These are phyloP conservation scores for Penstemon eatonii DNA, from an alignment of 257 asterid genomes.

Conservation along the genomic window DNA sequence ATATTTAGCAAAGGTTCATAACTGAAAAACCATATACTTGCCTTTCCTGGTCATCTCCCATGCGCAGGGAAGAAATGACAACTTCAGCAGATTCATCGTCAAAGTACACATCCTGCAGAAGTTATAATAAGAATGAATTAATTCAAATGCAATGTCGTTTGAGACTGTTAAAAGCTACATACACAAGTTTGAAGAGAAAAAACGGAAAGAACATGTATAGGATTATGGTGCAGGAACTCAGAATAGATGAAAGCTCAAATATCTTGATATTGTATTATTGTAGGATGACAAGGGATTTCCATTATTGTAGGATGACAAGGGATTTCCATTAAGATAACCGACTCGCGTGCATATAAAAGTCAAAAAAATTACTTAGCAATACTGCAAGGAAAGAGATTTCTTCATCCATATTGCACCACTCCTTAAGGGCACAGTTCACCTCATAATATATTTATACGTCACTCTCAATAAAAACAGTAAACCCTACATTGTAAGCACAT, in stretches of 20 bases:
- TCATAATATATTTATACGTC: neutral
- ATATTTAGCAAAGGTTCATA: neutral
- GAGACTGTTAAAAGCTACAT: slow-evolving; percentile 13
- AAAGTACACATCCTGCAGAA: slow-evolving; percentile 56
- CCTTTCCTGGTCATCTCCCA: slow-evolving; percentile 58
- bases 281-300: neutral
- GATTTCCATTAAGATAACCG: slow-evolving; percentile 1
- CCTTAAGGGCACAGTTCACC: neutral
- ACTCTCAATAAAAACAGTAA: neutral
- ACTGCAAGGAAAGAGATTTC: slow-evolving; percentile 8
- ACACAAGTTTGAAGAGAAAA: neutral
- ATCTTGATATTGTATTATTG: neutral
- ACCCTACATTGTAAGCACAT: neutral
- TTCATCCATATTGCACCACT: slow-evolving; percentile 20
- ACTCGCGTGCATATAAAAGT: neutral
- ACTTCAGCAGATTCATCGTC: slow-evolving; percentile 64
- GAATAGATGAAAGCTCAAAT: slow-evolving; percentile 7
- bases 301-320: neutral
- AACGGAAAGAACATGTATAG: neutral
- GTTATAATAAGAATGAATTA: slow-evolving; percentile 21
- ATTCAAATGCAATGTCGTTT: slow-evolving; percentile 19
- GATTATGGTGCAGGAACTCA: slow-evolving; percentile 14
- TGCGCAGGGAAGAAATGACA: slow-evolving; percentile 57
- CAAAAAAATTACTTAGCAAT: slow-evolving; percentile 11
- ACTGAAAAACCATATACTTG: slow-evolving; percentile 18